Conservation (phyloP, 371 early-diverging fungal genomes). For the Apophysomyces variabilis region DNA sequence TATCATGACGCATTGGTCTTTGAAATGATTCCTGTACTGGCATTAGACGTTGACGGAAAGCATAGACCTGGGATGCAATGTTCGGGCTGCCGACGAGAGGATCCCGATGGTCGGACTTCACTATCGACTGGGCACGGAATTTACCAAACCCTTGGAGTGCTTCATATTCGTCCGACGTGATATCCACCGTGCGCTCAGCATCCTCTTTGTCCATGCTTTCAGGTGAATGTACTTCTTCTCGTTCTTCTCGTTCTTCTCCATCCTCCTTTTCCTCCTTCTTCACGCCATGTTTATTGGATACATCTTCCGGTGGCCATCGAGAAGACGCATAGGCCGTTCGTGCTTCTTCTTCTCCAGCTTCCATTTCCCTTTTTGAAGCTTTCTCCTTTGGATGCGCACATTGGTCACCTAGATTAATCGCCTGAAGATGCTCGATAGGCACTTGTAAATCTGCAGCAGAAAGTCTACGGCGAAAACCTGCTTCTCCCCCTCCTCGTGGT, state of each 20-base stretch:
- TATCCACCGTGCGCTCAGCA: conserved; percentile 28
- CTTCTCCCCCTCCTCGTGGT: background rate
- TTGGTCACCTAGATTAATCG: conserved; percentile 2
- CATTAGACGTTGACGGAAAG: conserved; percentile 36
- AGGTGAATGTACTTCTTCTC: background rate
- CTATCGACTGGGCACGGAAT: conserved; percentile 25
- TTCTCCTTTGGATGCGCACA: background rate
- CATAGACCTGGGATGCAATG: conserved; percentile 38
- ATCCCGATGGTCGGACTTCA: background rate
- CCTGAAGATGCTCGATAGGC: conserved; percentile 19
- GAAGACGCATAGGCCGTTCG: background rate
- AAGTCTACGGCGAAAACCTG: conserved; percentile 13
- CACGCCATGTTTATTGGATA: background rate
- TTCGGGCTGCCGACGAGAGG: conserved; percentile 24
- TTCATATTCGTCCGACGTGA: conserved; percentile 48
- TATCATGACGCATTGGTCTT: conserved; percentile 19
- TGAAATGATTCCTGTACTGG: conserved; percentile 33
- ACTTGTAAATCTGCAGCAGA: conserved; percentile 24
- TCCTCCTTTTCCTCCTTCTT: background rate
- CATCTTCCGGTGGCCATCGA: background rate
- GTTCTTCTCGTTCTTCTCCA: background rate
- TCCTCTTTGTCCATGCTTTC: background rate
- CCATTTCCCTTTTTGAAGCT: background rate
- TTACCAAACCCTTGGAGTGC: conserved; percentile 50
- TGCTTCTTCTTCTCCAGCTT: background rate